These are phyloP conservation scores for Durio zibethinus DNA, from an alignment of 345 rosid genomes.

Conservation along the genomic window DNA sequence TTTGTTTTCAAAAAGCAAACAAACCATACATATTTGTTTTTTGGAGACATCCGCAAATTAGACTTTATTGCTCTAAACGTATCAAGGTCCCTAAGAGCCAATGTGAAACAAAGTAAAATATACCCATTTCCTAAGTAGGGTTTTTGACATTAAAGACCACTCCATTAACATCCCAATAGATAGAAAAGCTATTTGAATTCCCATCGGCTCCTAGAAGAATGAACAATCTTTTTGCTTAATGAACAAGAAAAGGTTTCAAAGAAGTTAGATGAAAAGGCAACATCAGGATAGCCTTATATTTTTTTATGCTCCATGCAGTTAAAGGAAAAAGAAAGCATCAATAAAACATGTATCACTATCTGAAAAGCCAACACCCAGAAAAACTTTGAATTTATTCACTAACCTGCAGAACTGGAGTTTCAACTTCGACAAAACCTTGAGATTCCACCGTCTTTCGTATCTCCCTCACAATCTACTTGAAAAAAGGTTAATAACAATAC, in stretches of 20 bases:
- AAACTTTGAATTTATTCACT: conserved; percentile 27
- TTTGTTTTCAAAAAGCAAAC: neutral
- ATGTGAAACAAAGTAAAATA: neutral
- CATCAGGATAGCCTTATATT: too few relatives aligned
- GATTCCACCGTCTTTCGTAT: conserved; percentile 84
- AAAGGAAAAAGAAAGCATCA: neutral
- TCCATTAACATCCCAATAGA: neutral
- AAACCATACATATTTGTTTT: neutral
- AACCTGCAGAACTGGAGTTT: conserved; percentile 98
- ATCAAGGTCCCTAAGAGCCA: too few relatives aligned
- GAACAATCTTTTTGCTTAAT: neutral
- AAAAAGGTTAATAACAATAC: conserved; percentile 2
- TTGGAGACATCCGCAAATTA: too few relatives aligned
- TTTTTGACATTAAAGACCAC: neutral
- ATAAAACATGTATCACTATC: neutral
- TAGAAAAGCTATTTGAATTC: neutral
- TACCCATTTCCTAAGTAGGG: neutral
- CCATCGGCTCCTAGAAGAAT: neutral
- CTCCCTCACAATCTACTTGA: conserved; percentile 71
- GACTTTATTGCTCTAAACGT: neutral
- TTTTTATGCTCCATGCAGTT: too few relatives aligned
- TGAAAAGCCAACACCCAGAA: neutral
- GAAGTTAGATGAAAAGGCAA: neutral
- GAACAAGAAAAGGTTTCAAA: neutral
- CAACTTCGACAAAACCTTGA: conserved; percentile 82